A percentile compares a stretch with the other conserved stretches of the same genome.
These are phyloP conservation scores for Blepharisma undulans DNA, from an alignment of 169 alveolate genomes.

Conservation along the genomic window DNA sequence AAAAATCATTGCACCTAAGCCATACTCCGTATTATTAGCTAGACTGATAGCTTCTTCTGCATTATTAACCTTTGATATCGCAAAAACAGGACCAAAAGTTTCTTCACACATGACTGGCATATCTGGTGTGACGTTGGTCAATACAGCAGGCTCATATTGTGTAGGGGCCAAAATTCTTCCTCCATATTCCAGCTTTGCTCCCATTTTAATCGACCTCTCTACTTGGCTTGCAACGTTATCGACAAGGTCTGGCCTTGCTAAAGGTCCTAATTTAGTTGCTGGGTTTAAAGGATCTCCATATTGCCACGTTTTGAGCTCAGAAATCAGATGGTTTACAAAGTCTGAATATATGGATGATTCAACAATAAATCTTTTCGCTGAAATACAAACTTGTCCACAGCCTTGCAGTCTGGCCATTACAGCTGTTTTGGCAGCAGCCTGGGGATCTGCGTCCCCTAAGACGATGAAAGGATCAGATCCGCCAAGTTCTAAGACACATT, in stretches of 20 bases:
- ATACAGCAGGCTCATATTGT: slow-evolving; percentile 39
- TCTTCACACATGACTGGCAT: slow-evolving; percentile 50
- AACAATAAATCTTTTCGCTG: slow-evolving; percentile 64
- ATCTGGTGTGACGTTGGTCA: slow-evolving; percentile 38
- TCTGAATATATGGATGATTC: slow-evolving; percentile 48
- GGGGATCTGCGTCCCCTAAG: slow-evolving; percentile 59
- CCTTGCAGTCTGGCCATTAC: slow-evolving; percentile 42
- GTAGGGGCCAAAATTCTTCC: slow-evolving; percentile 20
- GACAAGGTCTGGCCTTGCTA: slow-evolving; percentile 47
- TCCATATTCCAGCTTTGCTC: slow-evolving; percentile 60
- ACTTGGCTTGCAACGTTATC: slow-evolving; percentile 46
- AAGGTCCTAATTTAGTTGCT: slow-evolving; percentile 60
- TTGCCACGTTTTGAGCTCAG: slow-evolving; percentile 27
- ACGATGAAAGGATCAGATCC: slow-evolving; percentile 75
- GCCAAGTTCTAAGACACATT: slow-evolving; percentile 62
- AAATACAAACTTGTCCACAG: slow-evolving; percentile 61
- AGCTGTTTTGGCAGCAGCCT: slow-evolving; percentile 45
- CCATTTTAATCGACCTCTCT: slow-evolving; percentile 42
- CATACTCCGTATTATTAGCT: slow-evolving; percentile 63
- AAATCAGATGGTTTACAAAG: slow-evolving; percentile 44
- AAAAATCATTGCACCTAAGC: slow-evolving; percentile 59
- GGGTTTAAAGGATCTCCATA: slow-evolving; percentile 61
- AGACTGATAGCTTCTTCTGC: slow-evolving; percentile 56
- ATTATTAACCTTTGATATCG: slow-evolving; percentile 36
- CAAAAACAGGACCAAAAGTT: slow-evolving; percentile 71